Evolutionary conservation across 495 filamentous ascomycete species (phyloP).

Genomic region (Aspergillus diversus): DNA sequence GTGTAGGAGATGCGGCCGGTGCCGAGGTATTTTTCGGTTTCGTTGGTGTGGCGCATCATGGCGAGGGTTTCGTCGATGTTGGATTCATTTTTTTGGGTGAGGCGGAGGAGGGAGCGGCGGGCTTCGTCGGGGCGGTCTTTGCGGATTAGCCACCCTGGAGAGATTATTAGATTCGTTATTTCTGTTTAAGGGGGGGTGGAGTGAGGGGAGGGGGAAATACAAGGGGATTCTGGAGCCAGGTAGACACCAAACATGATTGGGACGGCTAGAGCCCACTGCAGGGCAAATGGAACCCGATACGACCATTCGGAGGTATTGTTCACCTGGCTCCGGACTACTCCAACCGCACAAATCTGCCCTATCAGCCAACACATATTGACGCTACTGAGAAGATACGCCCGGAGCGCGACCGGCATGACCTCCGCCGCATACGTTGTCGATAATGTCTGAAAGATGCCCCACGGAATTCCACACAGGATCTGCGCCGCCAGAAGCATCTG

Average conservation of each 20-base stretch:
- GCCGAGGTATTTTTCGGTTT: constrained; percentile 37
- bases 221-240: constrained; percentile 76
- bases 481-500: constrained; percentile 69
- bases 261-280: constrained; percentile 85
- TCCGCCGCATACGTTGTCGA: constrained; percentile 82
- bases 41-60: constrained; percentile 83
- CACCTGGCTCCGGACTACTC: constrained; percentile 69
- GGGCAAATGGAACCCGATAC: constrained; percentile 68
- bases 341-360: constrained; percentile 73
- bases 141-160: constrained; percentile 79
- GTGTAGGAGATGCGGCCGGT: constrained; percentile 47
- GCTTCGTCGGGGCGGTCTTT: constrained; percentile 68
- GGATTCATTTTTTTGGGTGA: constrained; percentile 58
- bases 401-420: constrained; percentile 71
- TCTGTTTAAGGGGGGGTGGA: no score
- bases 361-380: constrained; percentile 84
- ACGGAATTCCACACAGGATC: constrained; percentile 76
- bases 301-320: constrained; percentile 62
- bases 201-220: constrained; percentile 27
- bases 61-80: constrained; percentile 74
- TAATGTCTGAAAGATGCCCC: constrained; percentile 81
- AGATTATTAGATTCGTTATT: no score
- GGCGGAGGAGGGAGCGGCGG: constrained; percentile 62
- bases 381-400: constrained; percentile 63
- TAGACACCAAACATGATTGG: constrained; percentile 71